Conservation (phyloP, 768 basidiomycete species). For the Chalciporus piperatus region DNA sequence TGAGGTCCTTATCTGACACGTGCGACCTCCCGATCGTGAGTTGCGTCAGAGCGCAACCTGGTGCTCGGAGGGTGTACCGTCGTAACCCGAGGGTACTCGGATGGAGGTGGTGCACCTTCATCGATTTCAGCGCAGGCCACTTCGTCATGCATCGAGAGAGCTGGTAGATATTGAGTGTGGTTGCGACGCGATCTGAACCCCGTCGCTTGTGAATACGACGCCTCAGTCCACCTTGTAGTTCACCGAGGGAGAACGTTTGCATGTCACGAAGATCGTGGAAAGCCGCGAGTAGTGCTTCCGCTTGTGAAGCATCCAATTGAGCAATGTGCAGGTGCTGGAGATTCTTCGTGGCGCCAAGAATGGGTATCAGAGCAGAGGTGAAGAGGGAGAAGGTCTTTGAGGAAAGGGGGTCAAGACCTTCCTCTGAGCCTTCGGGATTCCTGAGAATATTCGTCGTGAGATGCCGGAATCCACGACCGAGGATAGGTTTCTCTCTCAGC, state of each 20-base stretch:
- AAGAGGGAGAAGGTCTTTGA: conserved; percentile 4
- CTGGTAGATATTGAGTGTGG: conserved; percentile 12
- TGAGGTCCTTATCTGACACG: conserved; percentile 19
- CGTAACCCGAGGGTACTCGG: conserved; percentile 7
- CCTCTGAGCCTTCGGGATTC: neutral
- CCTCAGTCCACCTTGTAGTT: neutral
- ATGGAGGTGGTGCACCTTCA: conserved; percentile 18
- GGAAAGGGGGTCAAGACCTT: neutral
- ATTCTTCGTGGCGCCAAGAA: conserved; percentile 18
- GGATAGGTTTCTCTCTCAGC: conserved; percentile 10
- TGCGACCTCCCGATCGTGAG: conserved; percentile 15
- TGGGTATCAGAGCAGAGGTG: conserved; percentile 16
- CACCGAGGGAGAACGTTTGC: conserved; percentile 13
- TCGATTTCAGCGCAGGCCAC: conserved; percentile 15
- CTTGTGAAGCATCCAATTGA: conserved; percentile 10
- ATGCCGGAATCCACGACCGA: conserved; percentile 10
- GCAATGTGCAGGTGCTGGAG: conserved; percentile 12
- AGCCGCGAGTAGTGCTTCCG: conserved; percentile 7
- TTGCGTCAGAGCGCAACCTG: conserved; percentile 16
- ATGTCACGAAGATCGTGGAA: conserved; percentile 13
- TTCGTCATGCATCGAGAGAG: conserved; percentile 16
- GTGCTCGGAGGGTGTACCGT: conserved; percentile 14
- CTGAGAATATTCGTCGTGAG: conserved; percentile 19
- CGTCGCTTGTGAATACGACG: neutral
- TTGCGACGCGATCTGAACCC: neutral